Evolutionary conservation across 139 green algal genomes (phyloP).

Genomic region (Micromonas pusilla): DNA sequence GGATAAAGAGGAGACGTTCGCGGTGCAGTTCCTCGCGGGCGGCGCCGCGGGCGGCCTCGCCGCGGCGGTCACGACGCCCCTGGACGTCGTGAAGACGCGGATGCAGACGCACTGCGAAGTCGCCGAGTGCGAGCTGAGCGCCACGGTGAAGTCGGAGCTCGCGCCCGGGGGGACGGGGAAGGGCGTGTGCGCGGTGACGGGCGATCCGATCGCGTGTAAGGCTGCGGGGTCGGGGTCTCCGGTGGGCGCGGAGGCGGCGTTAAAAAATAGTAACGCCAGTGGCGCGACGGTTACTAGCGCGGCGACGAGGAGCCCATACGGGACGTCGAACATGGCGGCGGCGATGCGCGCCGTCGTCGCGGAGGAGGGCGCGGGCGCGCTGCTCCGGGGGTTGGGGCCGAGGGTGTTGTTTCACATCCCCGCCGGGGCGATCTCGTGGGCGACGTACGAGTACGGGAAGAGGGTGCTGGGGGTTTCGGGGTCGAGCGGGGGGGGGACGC

Average conservation of each 20-base stretch:
- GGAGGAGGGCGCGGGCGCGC: conserved; percentile 67
- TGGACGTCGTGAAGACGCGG: conserved; percentile 89
- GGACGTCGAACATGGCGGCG: not conserved
- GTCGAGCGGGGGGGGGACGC: not conserved
- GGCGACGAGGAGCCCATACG: not conserved
- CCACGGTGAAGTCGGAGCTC: not conserved
- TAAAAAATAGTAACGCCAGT: conserved; percentile 1
- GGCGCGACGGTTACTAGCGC: not conserved
- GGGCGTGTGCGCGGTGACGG: conserved; percentile 6
- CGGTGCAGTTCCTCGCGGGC: conserved; percentile 44
- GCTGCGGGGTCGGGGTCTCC: not conserved
- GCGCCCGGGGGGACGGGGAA: conserved; percentile 10
- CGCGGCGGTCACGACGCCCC: conserved; percentile 68
- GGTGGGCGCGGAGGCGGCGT: conserved; percentile 6
- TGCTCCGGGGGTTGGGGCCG: conserved; percentile 72
- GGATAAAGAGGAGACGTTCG: conserved; percentile 26
- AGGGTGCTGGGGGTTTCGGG: not conserved
- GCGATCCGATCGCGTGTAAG: conserved; percentile 1
- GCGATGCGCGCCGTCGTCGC: conserved; percentile 55
- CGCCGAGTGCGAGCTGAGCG: not conserved
- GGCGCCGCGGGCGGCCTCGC: conserved; percentile 62
- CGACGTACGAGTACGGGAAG: conserved; percentile 90
- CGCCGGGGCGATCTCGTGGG: conserved; percentile 88
- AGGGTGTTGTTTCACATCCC: conserved; percentile 90
- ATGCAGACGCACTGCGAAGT: conserved; percentile 50